Evolutionary conservation across 495 filamentous ascomycete genomes (phyloP), one percentile per base, ranked within the genome.

Genomic region (Tuber calosporum): DNA sequence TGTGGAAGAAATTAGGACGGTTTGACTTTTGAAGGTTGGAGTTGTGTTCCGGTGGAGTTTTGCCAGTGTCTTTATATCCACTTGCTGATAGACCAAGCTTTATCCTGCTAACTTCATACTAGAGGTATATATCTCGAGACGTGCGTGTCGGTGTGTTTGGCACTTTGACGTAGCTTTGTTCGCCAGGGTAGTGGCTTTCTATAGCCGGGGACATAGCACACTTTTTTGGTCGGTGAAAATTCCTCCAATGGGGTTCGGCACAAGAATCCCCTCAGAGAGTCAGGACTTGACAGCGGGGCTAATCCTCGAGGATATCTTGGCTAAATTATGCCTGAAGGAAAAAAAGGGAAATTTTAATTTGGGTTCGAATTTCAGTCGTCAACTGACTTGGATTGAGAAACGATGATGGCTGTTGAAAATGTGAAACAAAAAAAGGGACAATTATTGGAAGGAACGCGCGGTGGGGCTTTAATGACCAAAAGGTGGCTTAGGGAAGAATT

Each of bases 221-320:
- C 53, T 34, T 62, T 34, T 15, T 17, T 3, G 26, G 11, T 11
- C 53, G 53, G 53, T 62, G 53, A 62, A 62, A 34, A 34, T 62
- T 62, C 53, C 53, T 62, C 53, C 13, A 34, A 34, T 62, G 6
- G 6, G 8, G 4, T 53, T 53, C 8, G 45, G 8, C n/a, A n/a
- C 53, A 19, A 34, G 53, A 62, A 62, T 62, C 53, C 53, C 30
- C 53, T 30, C 53, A 62, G 11, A 34, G 11, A 13, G 11, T 62
- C 53, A 62, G 53, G 53, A 62, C 53, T 62, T 62, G n/a, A n/a
- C 53, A 62, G 53, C 53, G 53, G 34, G 53, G 26, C 53, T 62
- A 17, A 62, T 62, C 53, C 26, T 34, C 13, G 26, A 34, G 53
- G 53, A 19, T 62, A 3, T 62, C 53, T 62, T 34, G 53, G 11